phyloP scores from a whole-genome alignment of 163 green algal species.

The Volvox carteri region DNA sequence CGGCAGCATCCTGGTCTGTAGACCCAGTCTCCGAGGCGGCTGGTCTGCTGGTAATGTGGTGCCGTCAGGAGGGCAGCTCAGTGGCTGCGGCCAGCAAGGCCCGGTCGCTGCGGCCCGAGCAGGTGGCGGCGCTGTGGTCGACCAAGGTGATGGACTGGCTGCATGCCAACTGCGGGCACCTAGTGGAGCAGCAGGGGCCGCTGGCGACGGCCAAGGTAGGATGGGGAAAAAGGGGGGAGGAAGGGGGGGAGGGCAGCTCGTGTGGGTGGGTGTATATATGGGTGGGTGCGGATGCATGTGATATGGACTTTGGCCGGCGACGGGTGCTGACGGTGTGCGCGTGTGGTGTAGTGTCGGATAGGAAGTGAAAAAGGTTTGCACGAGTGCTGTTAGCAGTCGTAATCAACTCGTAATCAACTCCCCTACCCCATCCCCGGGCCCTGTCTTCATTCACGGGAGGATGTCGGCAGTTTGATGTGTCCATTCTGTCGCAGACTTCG shows the following conservation, averaged over 20 bases:
- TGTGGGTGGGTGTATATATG: background rate
- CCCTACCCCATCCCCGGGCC: too few species aligned
- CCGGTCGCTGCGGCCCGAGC: slow-evolving; percentile 34
- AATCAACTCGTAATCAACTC: too few species aligned
- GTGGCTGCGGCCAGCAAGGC: slow-evolving; percentile 28
- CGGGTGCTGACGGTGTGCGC: too few species aligned
- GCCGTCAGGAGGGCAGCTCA: slow-evolving; percentile 33
- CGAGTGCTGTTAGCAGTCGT: too few species aligned
- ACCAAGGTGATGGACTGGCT: slow-evolving; percentile 33
- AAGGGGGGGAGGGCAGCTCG: background rate
- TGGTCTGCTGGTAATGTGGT: slow-evolving; percentile 29
- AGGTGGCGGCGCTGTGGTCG: slow-evolving; percentile 43
- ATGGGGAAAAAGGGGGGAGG: background rate
- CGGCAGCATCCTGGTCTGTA: slow-evolving; percentile 24
- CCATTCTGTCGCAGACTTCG: too few species aligned
- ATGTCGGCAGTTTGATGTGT: too few species aligned
- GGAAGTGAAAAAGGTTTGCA: too few species aligned
- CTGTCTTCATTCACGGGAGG: too few species aligned
- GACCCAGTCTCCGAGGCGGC: slow-evolving; percentile 49
- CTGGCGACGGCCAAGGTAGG: slow-evolving; percentile 31
- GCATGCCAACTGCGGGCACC: slow-evolving; percentile 7
- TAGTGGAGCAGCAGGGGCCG: slow-evolving; percentile 39
- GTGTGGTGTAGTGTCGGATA: too few species aligned
- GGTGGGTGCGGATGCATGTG: too few species aligned
- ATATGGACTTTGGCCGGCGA: too few species aligned